Evolutionary conservation across 2,329 filamentous ascomycete genomes (phyloP).

Genomic region (Alternaria longipes): DNA sequence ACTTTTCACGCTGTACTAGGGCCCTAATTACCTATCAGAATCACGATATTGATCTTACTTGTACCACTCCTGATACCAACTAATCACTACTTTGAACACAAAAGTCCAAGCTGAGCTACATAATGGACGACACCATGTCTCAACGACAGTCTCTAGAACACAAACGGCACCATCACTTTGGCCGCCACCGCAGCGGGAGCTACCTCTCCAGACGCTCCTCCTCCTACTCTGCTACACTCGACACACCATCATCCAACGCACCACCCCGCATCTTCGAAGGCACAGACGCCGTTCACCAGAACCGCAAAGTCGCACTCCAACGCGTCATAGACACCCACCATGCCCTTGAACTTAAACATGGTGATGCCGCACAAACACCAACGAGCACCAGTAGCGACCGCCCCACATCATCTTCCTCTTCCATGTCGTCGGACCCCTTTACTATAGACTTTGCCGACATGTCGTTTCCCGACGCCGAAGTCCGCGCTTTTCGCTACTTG

Average conservation of each 20-base stretch:
- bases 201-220: conserved; percentile 5
- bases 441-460: conserved; percentile 23
- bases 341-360: conserved; percentile 22
- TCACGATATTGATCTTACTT: neutral
- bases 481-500: conserved; percentile 34
- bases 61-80: neutral
- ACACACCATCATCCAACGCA: neutral
- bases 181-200: conserved; percentile 20
- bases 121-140: conserved; percentile 11
- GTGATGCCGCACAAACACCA: conserved; percentile 7
- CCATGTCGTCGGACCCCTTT: conserved; percentile 24
- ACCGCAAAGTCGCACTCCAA: conserved; percentile 24
- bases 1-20: neutral
- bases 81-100: neutral
- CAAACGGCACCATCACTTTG: conserved; percentile 18
- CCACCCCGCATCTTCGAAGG: conserved; percentile 21
- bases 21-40: neutral
- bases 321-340: conserved; percentile 29
- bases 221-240: neutral
- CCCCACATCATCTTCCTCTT: conserved; percentile 10
- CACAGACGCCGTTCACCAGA: conserved; percentile 27
- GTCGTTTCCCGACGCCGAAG: conserved; percentile 28
- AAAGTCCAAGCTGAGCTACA: neutral
- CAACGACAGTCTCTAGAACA: conserved; percentile 8
- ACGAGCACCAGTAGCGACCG: conserved; percentile 14